A percentile compares a stretch with the other conserved stretches of the same genome.
Conservation (phyloP, 345 rosid species). For the Eutrema heterophyllum region DNA sequence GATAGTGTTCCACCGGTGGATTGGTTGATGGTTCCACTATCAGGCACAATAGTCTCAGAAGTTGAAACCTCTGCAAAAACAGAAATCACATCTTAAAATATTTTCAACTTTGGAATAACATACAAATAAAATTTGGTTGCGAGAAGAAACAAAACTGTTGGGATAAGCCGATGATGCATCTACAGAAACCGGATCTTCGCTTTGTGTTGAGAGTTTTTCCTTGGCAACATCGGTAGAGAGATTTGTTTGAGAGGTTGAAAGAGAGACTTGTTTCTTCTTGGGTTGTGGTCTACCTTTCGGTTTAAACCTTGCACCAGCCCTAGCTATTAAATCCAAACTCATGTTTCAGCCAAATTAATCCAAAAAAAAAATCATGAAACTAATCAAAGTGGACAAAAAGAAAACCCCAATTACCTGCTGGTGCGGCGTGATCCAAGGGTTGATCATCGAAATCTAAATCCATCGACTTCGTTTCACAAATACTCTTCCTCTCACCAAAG, state of each 20-base stretch:
- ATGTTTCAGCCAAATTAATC: constrained; percentile 2
- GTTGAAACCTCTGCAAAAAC: constrained; percentile 4
- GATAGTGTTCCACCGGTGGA: neutral
- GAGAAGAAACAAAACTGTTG: constrained; percentile 20
- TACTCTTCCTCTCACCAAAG: neutral
- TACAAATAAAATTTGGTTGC: neutral
- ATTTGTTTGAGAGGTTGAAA: constrained; percentile 15
- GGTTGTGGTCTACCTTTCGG: constrained; percentile 31
- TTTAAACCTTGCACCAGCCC: constrained; percentile 32
- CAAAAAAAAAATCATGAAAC: neutral
- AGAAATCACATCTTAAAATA: neutral
- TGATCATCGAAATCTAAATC: constrained; percentile 31
- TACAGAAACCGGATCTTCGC: neutral
- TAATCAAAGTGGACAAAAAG: neutral
- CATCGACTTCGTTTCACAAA: neutral
- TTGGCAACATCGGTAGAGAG: neutral
- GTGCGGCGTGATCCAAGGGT: constrained; percentile 4
- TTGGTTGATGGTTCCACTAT: neutral
- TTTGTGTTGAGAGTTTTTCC: neutral
- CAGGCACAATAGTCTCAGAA: constrained; percentile 7
- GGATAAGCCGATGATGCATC: neutral
- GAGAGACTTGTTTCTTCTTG: constrained; percentile 17
- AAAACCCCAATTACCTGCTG: constrained; percentile 5
- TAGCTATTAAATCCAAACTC: constrained; percentile 10
- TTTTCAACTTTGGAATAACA: neutral